Percentiles rank a stretch among this genome's conserved stretches.
phyloP scores from a whole-genome alignment of 2,329 filamentous ascomycete species.

The Phoma herbarum region DNA sequence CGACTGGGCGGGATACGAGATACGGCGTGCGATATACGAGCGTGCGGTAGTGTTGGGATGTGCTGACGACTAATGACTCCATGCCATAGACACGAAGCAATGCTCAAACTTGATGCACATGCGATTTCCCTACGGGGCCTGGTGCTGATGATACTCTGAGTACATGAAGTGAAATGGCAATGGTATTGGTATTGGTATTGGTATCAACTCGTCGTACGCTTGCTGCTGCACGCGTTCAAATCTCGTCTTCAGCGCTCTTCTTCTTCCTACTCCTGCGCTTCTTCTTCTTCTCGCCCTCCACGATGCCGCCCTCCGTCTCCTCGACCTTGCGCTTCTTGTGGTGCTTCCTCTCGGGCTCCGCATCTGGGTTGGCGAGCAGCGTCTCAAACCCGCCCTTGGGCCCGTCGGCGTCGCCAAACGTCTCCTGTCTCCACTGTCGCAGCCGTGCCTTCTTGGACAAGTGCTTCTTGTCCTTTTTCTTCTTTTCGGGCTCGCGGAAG shows the following conservation, averaged over 20 bases:
- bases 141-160: no score
- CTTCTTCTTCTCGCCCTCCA: slow-evolving; percentile 16
- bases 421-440: slow-evolving; percentile 81
- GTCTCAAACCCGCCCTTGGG: slow-evolving; percentile 53
- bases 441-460: slow-evolving; percentile 92
- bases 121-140: no score
- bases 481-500: slow-evolving; percentile 89
- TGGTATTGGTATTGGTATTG: neutral
- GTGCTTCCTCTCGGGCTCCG: neutral
- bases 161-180: no score
- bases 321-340: slow-evolving; percentile 12
- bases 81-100: no score
- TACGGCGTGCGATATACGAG: no score
- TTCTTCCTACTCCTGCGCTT: slow-evolving; percentile 19
- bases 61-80: no score
- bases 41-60: no score
- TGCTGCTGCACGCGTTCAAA: neutral
- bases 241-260: slow-evolving; percentile 18
- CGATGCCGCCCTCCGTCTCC: slow-evolving; percentile 9
- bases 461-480: slow-evolving; percentile 85
- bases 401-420: slow-evolving; percentile 69
- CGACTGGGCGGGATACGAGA: no score
- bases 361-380: slow-evolving; percentile 21
- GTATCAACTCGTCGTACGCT: neutral
- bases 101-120: no score